Evolutionary conservation across 2,329 filamentous ascomycete species (phyloP), one percentile per base, ranked within the genome.

Genomic region (Torrubiella hemipterigena): DNA sequence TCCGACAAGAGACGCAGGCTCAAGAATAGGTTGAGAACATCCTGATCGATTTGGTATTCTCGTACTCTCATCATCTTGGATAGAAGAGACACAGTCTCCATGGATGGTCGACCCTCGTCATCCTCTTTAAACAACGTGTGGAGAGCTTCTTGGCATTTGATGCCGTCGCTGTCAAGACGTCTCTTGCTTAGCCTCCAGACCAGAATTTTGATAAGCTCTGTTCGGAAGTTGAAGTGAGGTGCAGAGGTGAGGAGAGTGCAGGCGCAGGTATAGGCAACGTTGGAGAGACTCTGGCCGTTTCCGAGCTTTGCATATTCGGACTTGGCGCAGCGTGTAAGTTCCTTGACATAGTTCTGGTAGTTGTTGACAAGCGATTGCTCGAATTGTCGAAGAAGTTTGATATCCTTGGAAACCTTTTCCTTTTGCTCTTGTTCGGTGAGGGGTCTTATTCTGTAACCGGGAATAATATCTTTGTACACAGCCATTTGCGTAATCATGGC

Each of bases 211-310:
- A 98, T 61, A 32, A 98, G 63, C 32, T 98, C 89, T 29, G 68
- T 71, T 24, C 91, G 79, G 56, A 93, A 95, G 63, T 98, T 98
- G 73, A 98, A 98, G 60, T 98, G 93, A 4, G 91, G 84, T 1
- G 95, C 86, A 2, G 80, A 68, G 14, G 73, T 73, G 24, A 96
- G 58, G 12, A 98, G 67, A 18, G 72, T 81, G 55, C 86, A 94
- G 3, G 81, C 79, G 51, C 91, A 98, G 26, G 76, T 79, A 35
- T 94, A 78, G 4, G 91, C 89, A 17, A 94, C 69, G 31, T 68
- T 80, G 6, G 77, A 72, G 16, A 95, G 52, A 33, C 56, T 65
- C 33, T 63, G 59, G 0, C 57, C 61, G 33, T 54, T 58, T 30
- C 42, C 50, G 9, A 49, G 45, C 35, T 44, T 55, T 39, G 41